Base-by-base conservation (phyloP, 2,329 filamentous ascomycete genomes). In the Aspergillus quadrilineatus region DNA sequence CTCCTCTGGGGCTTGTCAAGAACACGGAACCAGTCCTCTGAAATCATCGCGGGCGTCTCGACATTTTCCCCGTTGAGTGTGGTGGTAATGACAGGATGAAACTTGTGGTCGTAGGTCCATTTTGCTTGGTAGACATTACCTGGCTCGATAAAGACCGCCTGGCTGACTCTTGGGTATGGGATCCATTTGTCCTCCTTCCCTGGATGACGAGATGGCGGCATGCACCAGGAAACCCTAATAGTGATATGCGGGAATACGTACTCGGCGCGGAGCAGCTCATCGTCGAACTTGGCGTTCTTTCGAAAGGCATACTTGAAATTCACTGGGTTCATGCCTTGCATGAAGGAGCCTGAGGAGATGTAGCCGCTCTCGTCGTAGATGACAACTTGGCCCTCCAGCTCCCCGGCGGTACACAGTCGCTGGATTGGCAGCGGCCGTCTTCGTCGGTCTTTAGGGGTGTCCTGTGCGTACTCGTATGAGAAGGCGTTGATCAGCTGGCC, bases 221-320 rank as follows among this genome's bases (percentile, higher is more conserved):
- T 78, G 60, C 77, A 80, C 80, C 81, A 83, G 39, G 78, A 77
- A 1, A 83, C 79, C 15, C 77, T 80, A 62, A 77, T 79, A 45
- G 73, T 79, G 60, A 82, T 77, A 61, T 83, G 80, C 2, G 78
- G 74, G 55, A 83, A 71, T 0, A 77, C 73, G 56, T 80, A 83
- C 56, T 83, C 81, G 1, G 79, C 81, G 48, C 80, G 75, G 1
- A 84, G 72, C 15, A 84, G 73, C 57, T 82, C 81, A 64, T 82
- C 80, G 34, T 79, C 79, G 56, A 79, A 81, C 45, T 75, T 77
- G 14, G 79, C 76, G 53, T 79, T 78, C 62, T 81, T 80, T 29
- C 80, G 77, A 65, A 83, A 83, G 56, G 77, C 75, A 55, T 79
- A 81, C 57, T 78, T 79, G 73, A 83, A 83, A 8, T 77, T 73